Percentiles rank a stretch among this genome's conserved stretches.
Conservation (phyloP, 2,329 filamentous ascomycete genomes). For the Monilinia fructigena region DNA sequence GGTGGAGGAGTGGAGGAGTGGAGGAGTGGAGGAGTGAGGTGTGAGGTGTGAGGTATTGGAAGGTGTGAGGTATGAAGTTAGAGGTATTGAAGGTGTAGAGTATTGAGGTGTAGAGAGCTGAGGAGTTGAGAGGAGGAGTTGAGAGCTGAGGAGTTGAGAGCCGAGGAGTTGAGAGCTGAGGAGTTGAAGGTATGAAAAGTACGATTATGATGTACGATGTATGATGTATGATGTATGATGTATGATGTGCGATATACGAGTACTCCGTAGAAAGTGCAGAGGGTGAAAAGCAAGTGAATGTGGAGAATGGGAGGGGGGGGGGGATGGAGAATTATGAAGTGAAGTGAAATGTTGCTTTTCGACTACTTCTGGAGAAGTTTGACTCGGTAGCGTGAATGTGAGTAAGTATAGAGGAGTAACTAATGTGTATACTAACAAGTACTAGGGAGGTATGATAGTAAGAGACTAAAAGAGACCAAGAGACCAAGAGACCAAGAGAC, state of each 20-base stretch:
- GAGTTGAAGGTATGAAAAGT: too few species aligned
- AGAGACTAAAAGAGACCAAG: background rate
- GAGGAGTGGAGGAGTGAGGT: background rate
- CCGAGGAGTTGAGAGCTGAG: too few species aligned
- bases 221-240: too few species aligned
- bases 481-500: too few species aligned
- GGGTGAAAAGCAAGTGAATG: constrained; percentile 6
- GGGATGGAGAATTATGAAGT: background rate
- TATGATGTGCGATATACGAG: too few species aligned
- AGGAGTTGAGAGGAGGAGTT: too few species aligned
- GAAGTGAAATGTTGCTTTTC: background rate
- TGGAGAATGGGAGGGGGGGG: constrained; percentile 10
- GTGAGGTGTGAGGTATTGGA: background rate
- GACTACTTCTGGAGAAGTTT: background rate
- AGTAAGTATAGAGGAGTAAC: background rate
- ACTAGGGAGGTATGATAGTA: background rate
- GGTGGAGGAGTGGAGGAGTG: too few species aligned
- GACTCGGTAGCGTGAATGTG: background rate
- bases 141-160: too few species aligned
- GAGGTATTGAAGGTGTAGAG: too few species aligned
- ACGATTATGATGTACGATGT: too few species aligned
- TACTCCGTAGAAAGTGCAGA: background rate
- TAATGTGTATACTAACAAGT: background rate
- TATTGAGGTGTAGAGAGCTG: background rate
- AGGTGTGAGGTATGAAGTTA: background rate